Evolutionary conservation across 352 stramenopile genomes (phyloP).

Genomic region (Pythium dissotocum): DNA sequence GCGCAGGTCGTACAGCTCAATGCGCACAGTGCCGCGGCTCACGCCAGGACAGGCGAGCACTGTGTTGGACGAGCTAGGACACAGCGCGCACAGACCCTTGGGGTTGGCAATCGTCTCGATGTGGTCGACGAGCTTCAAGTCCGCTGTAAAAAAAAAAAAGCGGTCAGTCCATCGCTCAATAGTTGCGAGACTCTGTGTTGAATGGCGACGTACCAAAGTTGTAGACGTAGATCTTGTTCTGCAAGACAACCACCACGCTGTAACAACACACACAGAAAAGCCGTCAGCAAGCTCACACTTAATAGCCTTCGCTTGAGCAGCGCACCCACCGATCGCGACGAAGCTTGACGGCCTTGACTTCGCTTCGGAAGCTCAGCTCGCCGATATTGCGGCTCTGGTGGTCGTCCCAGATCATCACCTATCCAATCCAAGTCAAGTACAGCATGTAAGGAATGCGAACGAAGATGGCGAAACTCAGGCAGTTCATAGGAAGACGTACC

Average conservation of each 20-base stretch:
- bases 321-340: slow-evolving; percentile 87
- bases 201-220: slow-evolving; percentile 86
- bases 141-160: slow-evolving; percentile 47
- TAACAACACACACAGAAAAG: not conserved
- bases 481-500: slow-evolving; percentile 30
- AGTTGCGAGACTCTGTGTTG: not conserved
- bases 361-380: slow-evolving; percentile 97
- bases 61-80: slow-evolving; percentile 90
- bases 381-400: slow-evolving; percentile 97
- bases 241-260: slow-evolving; percentile 95
- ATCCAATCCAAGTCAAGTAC: not conserved
- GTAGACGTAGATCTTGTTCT: slow-evolving; percentile 98
- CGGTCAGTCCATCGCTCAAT: slow-evolving; percentile 7
- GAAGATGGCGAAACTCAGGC: not conserved
- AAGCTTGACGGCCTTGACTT: slow-evolving; percentile 96
- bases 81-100: slow-evolving; percentile 94
- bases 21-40: slow-evolving; percentile 88
- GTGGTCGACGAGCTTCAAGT: slow-evolving; percentile 97
- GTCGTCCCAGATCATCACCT: slow-evolving; percentile 99
- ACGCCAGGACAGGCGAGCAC: slow-evolving; percentile 96
- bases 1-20: slow-evolving; percentile 97
- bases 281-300: not conserved
- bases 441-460: not conserved
- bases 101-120: slow-evolving; percentile 99
- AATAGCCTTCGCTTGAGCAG: not conserved